Percentiles rank a stretch among this genome's conserved stretches.
phyloP scores from a whole-genome alignment of 2,329 filamentous ascomycete species.

The Aspergillus clavatus region DNA sequence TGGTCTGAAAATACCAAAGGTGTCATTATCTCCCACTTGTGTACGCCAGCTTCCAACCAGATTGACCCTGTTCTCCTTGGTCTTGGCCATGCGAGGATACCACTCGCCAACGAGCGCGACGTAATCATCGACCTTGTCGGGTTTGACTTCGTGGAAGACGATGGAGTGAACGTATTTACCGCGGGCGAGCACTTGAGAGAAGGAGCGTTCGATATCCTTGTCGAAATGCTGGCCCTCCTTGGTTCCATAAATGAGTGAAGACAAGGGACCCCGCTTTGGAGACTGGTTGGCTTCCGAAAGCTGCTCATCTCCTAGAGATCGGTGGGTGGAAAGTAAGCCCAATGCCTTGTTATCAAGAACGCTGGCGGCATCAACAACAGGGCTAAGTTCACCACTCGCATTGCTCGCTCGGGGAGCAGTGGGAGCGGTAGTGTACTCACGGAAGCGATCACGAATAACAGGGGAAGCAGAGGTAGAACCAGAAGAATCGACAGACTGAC shows the following conservation, averaged over 20 bases:
- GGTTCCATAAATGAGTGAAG: conserved; percentile 92
- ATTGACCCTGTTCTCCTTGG: conserved; percentile 87
- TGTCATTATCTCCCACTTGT: conserved; percentile 94
- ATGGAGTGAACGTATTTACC: conserved; percentile 99
- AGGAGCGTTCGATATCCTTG: conserved; percentile 90
- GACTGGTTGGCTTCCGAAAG: conserved; percentile 56
- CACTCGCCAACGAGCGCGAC: conserved; percentile 80
- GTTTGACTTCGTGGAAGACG: conserved; percentile 92
- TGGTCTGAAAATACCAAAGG: conserved; percentile 66
- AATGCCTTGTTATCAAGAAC: conserved; percentile 45
- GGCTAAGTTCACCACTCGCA: conserved; percentile 35
- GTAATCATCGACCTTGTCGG: conserved; percentile 93
- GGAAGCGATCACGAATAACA: conserved; percentile 29
- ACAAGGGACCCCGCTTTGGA: conserved; percentile 67
- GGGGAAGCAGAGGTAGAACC: conserved; percentile 40
- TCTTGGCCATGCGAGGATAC: conserved; percentile 84
- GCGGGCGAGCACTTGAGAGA: conserved; percentile 87
- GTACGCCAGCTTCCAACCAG: conserved; percentile 97
- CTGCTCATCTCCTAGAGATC: conserved; percentile 53
- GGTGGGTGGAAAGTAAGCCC: conserved; percentile 56
- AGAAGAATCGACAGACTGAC: conserved; percentile 59
- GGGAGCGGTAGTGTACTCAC: conserved; percentile 38
- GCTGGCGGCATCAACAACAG: conserved; percentile 38
- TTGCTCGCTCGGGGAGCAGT: conserved; percentile 45
- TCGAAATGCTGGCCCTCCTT: conserved; percentile 92